These are phyloP conservation scores for Zopfia rhizophila DNA, from an alignment of 2,329 filamentous ascomycete species.

Conservation along the genomic window DNA sequence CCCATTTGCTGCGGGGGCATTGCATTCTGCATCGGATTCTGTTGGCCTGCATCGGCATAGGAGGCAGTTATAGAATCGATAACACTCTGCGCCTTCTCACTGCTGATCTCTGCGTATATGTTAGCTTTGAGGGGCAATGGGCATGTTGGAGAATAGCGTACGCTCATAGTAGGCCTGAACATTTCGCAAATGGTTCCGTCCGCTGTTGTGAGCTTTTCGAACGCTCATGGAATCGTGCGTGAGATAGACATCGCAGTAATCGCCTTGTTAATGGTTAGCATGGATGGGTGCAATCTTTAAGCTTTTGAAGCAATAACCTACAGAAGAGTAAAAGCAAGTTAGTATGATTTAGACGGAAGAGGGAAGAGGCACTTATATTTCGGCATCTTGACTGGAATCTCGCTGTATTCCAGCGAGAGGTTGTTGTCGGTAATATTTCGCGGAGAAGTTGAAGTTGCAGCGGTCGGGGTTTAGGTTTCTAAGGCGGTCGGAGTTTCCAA, in stretches of 20 bases:
- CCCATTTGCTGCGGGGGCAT: constrained; percentile 62
- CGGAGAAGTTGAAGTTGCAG: too few species aligned
- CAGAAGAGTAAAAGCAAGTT: constrained; percentile 71
- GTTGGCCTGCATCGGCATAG: constrained; percentile 93
- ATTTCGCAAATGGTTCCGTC: constrained; percentile 95
- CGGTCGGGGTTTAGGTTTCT: too few species aligned
- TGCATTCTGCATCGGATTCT: constrained; percentile 80
- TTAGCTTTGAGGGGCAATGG: background rate
- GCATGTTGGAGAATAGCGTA: constrained; percentile 53
- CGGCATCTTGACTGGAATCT: constrained; percentile 67
- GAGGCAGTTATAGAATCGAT: constrained; percentile 98
- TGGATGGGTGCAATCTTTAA: constrained; percentile 2
- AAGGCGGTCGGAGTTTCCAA: too few species aligned
- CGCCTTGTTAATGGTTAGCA: constrained; percentile 62
- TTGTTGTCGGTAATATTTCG: too few species aligned
- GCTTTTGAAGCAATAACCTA: constrained; percentile 54
- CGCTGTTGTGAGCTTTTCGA: constrained; percentile 97
- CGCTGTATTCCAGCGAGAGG: too few species aligned
- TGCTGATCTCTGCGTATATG: constrained; percentile 81
- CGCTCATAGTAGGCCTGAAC: constrained; percentile 99
- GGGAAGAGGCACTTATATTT: constrained; percentile 74
- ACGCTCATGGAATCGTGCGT: constrained; percentile 99
- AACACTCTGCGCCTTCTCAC: constrained; percentile 97
- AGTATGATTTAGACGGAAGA: constrained; percentile 20
- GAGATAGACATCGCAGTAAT: constrained; percentile 99